Evolutionary conservation across 352 stramenopile species (phyloP).

Genomic region (Ochromonadaceae sp.): DNA sequence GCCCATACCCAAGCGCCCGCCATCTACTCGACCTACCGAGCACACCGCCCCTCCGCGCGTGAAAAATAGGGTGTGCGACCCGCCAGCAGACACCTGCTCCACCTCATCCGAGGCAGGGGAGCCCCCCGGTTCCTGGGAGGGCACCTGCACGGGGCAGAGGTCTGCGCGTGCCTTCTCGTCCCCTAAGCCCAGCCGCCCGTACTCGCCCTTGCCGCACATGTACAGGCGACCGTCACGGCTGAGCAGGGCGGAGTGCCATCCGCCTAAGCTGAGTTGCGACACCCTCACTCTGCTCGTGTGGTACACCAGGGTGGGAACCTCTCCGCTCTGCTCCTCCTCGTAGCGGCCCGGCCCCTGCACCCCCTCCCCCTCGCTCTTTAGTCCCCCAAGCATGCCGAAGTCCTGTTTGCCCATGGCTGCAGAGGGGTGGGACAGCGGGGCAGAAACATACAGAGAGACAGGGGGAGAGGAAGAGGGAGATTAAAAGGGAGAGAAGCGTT

Average conservation of each 20-base stretch:
- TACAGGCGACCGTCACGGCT: neutral
- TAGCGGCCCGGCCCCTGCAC: no score
- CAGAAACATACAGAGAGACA: no score
- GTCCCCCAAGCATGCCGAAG: neutral
- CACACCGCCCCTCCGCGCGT: neutral
- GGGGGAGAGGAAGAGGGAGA: no score
- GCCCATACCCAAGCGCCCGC: neutral
- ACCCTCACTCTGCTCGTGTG: no score
- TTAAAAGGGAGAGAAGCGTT: no score
- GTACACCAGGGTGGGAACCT: no score
- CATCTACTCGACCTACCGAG: neutral
- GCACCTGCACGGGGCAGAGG: neutral
- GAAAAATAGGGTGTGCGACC: neutral
- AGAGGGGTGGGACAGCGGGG: no score
- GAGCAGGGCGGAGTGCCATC: slow-evolving; percentile 5
- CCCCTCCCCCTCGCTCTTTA: neutral
- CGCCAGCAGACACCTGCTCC: neutral
- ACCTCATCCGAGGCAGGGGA: no score
- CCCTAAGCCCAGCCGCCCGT: slow-evolving; percentile 4
- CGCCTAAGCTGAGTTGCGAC: neutral
- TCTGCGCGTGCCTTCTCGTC: neutral
- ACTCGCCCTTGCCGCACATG: slow-evolving; percentile 14
- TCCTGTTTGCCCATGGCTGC: slow-evolving; percentile 15
- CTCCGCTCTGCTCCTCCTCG: no score
- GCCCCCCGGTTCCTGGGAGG: neutral